phyloP scores from a whole-genome alignment of 768 basidiomycete genomes.

The Mycena floridula region DNA sequence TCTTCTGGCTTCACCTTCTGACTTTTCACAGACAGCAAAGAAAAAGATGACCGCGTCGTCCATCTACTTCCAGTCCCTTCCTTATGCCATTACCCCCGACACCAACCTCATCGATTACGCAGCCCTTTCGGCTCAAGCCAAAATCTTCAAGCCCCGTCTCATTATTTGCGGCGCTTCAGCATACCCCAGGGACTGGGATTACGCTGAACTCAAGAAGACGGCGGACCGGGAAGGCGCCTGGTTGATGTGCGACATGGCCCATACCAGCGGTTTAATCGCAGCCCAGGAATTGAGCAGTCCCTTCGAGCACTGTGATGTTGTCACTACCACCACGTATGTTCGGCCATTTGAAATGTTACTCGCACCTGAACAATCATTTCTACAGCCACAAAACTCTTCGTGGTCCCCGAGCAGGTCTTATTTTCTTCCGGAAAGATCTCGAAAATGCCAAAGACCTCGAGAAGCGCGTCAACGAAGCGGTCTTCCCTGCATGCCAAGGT shows the following conservation, averaged over 20 bases:
- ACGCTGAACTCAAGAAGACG: conserved; percentile 70
- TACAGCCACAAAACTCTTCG: conserved; percentile 94
- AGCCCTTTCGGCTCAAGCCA: conserved; percentile 75
- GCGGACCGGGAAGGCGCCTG: conserved; percentile 86
- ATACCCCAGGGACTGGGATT: conserved; percentile 99
- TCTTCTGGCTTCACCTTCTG: conserved; percentile 5
- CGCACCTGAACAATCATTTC: conserved; percentile 1
- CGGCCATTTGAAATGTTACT: not conserved
- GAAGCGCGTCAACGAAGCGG: conserved; percentile 95
- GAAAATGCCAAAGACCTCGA: conserved; percentile 81
- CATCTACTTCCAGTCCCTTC: conserved; percentile 99
- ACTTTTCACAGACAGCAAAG: conserved; percentile 72
- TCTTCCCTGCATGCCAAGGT: conserved; percentile 99
- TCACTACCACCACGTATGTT: conserved; percentile 91
- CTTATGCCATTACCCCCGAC: conserved; percentile 78
- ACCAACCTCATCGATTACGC: conserved; percentile 90
- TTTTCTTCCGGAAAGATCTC: conserved; percentile 96
- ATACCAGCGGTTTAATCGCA: conserved; percentile 93
- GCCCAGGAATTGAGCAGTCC: conserved; percentile 87
- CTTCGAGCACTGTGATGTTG: conserved; percentile 95
- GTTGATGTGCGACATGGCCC: conserved; percentile 96
- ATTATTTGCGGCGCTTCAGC: conserved; percentile 98
- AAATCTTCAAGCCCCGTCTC: conserved; percentile 91
- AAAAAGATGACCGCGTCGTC: conserved; percentile 99
- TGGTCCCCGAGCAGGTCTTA: conserved; percentile 93